Conservation (phyloP, 2,329 filamentous ascomycete genomes). For the Cercospora sp. region DNA sequence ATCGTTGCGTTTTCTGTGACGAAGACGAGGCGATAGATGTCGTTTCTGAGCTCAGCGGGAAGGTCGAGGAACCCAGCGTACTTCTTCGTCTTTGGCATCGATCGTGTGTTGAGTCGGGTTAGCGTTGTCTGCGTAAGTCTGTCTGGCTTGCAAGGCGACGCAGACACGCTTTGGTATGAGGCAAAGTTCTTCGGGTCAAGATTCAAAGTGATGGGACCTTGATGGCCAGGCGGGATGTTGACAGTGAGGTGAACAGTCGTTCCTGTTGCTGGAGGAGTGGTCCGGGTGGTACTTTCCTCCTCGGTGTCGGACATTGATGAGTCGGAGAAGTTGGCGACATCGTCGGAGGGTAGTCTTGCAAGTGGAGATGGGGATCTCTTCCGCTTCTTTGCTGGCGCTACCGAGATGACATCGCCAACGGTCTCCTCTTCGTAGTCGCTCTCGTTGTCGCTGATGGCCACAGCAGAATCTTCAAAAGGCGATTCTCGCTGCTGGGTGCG, state of each 20-base stretch:
- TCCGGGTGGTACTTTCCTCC: not conserved
- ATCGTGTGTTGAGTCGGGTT: constrained; percentile 25
- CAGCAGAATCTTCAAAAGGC: constrained; percentile 45
- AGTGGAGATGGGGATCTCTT: constrained; percentile 36
- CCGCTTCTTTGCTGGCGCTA: constrained; percentile 32
- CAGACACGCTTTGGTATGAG: not conserved
- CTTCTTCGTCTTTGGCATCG: constrained; percentile 22
- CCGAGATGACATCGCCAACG: constrained; percentile 34
- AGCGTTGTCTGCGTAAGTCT: constrained; percentile 20
- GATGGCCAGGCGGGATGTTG: constrained; percentile 48
- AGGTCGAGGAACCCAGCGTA: constrained; percentile 36
- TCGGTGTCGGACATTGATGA: constrained; percentile 19
- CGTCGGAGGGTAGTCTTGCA: constrained; percentile 24
- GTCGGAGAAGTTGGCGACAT: constrained; percentile 23
- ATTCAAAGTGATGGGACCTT: constrained; percentile 48
- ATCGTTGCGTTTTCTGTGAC: constrained; percentile 36
- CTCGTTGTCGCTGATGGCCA: constrained; percentile 40
- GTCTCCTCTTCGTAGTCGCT: constrained; percentile 38
- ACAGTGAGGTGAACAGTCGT: constrained; percentile 45
- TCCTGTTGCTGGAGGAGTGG: constrained; percentile 1
- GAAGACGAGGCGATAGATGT: constrained; percentile 49
- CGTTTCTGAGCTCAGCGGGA: constrained; percentile 49
- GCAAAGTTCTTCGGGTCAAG: constrained; percentile 37
- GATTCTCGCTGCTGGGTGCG: constrained; percentile 39
- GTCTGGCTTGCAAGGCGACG: constrained; percentile 15